Percentiles rank a stretch among this genome's conserved stretches.
Evolutionary conservation across 2,329 filamentous ascomycete genomes (phyloP).

Genomic region (Ophiostoma tasmaniense): DNA sequence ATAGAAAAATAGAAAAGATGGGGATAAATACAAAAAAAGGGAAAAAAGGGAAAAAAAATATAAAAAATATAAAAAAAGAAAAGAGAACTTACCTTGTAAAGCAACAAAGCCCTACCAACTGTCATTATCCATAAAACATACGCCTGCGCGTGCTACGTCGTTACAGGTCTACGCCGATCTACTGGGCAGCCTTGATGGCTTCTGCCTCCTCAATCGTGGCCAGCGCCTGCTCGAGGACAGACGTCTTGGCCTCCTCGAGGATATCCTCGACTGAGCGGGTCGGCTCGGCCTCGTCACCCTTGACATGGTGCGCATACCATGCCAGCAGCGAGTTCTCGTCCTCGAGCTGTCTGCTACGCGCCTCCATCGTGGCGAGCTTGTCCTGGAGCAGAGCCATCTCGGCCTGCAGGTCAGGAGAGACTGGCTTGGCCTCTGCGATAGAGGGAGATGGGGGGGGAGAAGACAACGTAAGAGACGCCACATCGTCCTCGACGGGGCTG

Average conservation of each 20-base stretch:
- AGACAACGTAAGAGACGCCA: not conserved
- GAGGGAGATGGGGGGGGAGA: not conserved
- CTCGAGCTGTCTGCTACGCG: conserved; percentile 6
- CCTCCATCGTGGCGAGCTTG: conserved; percentile 4
- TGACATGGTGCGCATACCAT: conserved; percentile 8
- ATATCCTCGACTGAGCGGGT: not conserved
- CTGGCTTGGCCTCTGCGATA: not conserved
- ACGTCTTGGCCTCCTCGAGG: not conserved
- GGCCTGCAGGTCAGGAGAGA: not conserved
- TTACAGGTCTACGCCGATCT: not conserved
- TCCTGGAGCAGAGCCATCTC: not conserved
- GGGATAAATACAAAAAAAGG: not conserved
- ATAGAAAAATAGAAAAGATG: not conserved
- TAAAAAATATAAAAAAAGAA: too few species aligned
- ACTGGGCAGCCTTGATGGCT: not conserved
- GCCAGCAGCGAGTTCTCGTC: conserved; percentile 10
- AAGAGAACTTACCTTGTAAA: not conserved
- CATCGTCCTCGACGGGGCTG: not conserved
- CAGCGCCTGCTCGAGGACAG: not conserved
- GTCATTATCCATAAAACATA: not conserved
- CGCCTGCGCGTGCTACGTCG: not conserved
- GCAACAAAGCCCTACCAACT: not conserved
- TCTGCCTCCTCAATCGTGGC: not conserved
- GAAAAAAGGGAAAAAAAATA: not conserved
- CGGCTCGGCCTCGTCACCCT: not conserved